phyloP scores from a whole-genome alignment of 257 asterid genomes.

The Gentiana dahurica region DNA sequence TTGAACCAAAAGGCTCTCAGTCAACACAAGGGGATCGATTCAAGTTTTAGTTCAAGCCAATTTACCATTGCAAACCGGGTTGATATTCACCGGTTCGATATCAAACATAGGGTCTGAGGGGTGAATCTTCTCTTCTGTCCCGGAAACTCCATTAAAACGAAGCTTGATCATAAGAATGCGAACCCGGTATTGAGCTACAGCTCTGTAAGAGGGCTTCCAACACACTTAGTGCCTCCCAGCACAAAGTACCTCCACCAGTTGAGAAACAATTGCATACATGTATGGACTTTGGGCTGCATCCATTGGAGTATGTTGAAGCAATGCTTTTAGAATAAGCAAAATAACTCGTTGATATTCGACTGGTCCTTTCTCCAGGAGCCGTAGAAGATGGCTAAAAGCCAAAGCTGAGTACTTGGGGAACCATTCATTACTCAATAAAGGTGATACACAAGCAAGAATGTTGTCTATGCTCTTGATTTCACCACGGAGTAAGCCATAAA shows the following conservation, averaged over 20 bases:
- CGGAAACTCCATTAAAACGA: constrained; percentile 53
- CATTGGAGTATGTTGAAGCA: constrained; percentile 96
- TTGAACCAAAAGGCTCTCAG: too few relatives aligned
- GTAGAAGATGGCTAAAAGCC: constrained; percentile 83
- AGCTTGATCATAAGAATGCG: constrained; percentile 56
- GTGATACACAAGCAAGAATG: constrained; percentile 88
- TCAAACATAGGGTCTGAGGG: too few relatives aligned
- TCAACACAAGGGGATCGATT: too few relatives aligned
- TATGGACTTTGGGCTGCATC: constrained; percentile 97
- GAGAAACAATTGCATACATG: constrained; percentile 95
- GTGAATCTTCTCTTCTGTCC: constrained; percentile 66
- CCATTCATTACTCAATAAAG: constrained; percentile 85
- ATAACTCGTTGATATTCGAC: constrained; percentile 89
- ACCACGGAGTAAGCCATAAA: constrained; percentile 73
- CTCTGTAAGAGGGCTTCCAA: constrained; percentile 96
- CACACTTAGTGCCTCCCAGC: constrained; percentile 98
- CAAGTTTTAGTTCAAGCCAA: too few relatives aligned
- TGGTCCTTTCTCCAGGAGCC: constrained; percentile 90
- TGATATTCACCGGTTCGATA: too few relatives aligned
- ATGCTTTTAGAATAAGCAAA: constrained; percentile 85
- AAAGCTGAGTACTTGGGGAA: constrained; percentile 90
- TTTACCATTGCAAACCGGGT: too few relatives aligned
- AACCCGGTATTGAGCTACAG: constrained; percentile 89
- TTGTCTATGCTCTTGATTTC: constrained; percentile 76
- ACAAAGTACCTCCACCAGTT: constrained; percentile 88